A percentile compares a stretch with the other conserved stretches of the same genome.
These are phyloP conservation scores for Fragaria nilgerrensis DNA, from an alignment of 306 rosid genomes.

Conservation along the genomic window DNA sequence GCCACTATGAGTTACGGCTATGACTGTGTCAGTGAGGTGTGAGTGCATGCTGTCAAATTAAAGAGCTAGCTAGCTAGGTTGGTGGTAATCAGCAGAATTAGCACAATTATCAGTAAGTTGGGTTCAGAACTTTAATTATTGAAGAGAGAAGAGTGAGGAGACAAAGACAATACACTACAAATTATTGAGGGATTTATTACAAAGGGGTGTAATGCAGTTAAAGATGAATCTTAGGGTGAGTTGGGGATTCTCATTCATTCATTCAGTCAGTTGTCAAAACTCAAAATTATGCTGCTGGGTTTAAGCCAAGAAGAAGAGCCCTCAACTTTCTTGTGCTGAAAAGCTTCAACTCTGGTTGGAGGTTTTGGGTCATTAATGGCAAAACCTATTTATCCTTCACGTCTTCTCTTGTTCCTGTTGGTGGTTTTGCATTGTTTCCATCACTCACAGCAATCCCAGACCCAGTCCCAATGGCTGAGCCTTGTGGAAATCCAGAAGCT, in stretches of 20 bases:
- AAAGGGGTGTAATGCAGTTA: neutral
- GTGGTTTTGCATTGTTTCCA: conserved; percentile 40
- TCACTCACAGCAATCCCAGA: conserved; percentile 46
- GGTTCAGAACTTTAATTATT: conserved; percentile 2
- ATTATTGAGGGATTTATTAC: neutral
- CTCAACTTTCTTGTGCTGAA: neutral
- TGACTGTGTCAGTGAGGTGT: neutral
- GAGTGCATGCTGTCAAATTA: neutral
- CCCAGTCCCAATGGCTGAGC: conserved; percentile 40
- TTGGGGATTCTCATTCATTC: neutral
- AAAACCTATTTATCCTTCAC: conserved; percentile 28
- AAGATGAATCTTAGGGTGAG: neutral
- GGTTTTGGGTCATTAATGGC: conserved; percentile 25
- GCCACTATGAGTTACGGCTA: neutral
- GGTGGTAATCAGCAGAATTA: neutral
- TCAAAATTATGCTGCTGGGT: neutral
- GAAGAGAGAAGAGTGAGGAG: neutral
- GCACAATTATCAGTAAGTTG: neutral
- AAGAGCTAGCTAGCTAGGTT: neutral
- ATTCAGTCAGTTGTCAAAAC: neutral
- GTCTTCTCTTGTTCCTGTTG: conserved; percentile 36
- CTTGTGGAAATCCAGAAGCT: conserved; percentile 59
- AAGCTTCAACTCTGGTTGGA: neutral
- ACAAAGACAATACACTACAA: neutral
- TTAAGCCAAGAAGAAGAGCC: neutral